Evolutionary conservation across 2,329 filamentous ascomycete genomes (phyloP), one percentile per base, ranked within the genome.

Genomic region (Calonectria hongkongensis): DNA sequence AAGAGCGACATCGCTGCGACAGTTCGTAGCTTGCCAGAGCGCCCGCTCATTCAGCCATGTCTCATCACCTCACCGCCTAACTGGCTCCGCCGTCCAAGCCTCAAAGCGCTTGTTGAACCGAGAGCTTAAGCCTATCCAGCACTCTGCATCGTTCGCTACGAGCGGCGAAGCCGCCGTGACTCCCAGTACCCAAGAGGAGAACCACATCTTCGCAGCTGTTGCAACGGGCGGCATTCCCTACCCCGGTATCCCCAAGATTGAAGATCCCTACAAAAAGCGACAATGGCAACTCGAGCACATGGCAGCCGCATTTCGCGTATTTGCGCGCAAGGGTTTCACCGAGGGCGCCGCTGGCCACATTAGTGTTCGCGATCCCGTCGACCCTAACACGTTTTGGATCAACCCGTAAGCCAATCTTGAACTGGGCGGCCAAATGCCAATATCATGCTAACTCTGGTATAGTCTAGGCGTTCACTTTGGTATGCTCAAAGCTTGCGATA

Each of bases 291-390:
- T 84, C 4, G 79, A 87, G 18, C 83, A 87, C 58, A 83, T 89
- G 79, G 87, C 84, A 0, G 82, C 83, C 6, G 86, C 87, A 0
- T 89, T 89, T 71, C 83, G 87, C 30, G 84, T 88, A 8, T 89
- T 88, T 79, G 84, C 85, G 1, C 84, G 86, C 41, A 77, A 85
- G 56, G 86, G 87, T 9, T 89, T 83, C 81, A 89, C 88, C 0
- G 92, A 93, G 80, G 92, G 92, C 48, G 92, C 92, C 82, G 86
- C 86, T 16, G 92, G 92, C 0, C 92, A 94, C 79, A 93, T 94
- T 68, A 87, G 84, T 6, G 89, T 93, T 0, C 87, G 92, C 9
- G 92, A 93, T 77, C 91, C 92, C 0, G 89, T 92, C 75, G 84
- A 89, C 74, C 84, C 86, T 0, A 83, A 89, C 72, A 88, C 87